Percentiles rank a stretch among this genome's conserved stretches.
Evolutionary conservation across 495 filamentous ascomycete genomes (phyloP).

Genomic region (Penicillium bialowiezense): DNA sequence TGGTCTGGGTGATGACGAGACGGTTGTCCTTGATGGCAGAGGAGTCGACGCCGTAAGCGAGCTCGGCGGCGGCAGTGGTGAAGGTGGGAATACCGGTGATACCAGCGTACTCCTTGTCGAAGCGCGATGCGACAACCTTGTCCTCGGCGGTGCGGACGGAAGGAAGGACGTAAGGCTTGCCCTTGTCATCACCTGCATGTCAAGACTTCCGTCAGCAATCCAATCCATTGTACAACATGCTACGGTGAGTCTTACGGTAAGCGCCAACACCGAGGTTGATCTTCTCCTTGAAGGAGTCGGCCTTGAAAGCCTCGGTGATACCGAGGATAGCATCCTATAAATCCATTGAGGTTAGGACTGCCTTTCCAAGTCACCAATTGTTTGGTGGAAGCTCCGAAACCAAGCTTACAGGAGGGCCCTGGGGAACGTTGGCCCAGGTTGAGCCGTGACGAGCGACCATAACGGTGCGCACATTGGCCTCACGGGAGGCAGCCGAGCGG

Average conservation of each 20-base stretch:
- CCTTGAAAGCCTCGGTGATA: conserved; percentile 99
- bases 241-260: conserved; percentile 42
- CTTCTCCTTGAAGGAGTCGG: conserved; percentile 85
- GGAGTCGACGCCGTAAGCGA: conserved; percentile 85
- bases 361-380: not conserved
- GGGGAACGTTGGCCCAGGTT: conserved; percentile 84
- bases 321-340: conserved; percentile 78
- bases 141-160: conserved; percentile 88
- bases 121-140: conserved; percentile 67
- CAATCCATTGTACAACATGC: conserved; percentile 1
- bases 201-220: not conserved
- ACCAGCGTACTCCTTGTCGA: conserved; percentile 97
- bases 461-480: conserved; percentile 45
- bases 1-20: conserved; percentile 92
- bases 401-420: conserved; percentile 84
- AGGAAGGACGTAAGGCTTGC: conserved; percentile 95
- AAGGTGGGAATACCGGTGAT: conserved; percentile 95
- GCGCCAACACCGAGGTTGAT: conserved; percentile 84
- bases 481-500: conserved; percentile 50
- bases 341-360: conserved; percentile 29
- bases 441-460: conserved; percentile 64
- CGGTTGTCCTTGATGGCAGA: conserved; percentile 70
- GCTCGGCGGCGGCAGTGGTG: conserved; percentile 82
- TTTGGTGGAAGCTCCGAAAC: not conserved
- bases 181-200: conserved; percentile 77